A percentile compares a stretch with the other conserved stretches of the same genome.
phyloP scores from a whole-genome alignment of 805 yeast species.

The Isabelozyma heimii region DNA sequence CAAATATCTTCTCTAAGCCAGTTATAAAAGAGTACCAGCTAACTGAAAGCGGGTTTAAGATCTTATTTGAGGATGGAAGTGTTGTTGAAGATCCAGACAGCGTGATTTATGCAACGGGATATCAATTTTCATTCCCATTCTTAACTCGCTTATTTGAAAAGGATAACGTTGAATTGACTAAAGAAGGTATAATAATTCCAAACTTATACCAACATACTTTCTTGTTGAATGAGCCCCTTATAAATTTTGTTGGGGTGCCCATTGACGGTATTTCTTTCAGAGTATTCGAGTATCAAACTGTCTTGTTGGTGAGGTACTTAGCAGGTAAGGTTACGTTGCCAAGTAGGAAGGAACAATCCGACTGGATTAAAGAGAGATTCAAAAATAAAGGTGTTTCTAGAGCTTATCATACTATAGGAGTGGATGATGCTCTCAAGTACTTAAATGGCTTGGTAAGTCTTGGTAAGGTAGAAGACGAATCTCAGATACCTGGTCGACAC shows the following conservation, averaged over 20 bases:
- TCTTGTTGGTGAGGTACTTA: conserved; percentile 62
- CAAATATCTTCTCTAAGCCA: conserved; percentile 22
- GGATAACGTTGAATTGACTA: conserved; percentile 37
- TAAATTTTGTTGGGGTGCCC: conserved; percentile 63
- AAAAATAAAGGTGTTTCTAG: conserved; percentile 38
- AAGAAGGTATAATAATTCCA: conserved; percentile 22
- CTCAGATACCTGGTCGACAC: conserved; percentile 14
- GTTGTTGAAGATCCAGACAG: conserved; percentile 47
- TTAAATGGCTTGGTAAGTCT: conserved; percentile 17
- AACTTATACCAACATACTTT: conserved; percentile 61
- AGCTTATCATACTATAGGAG: conserved; percentile 36
- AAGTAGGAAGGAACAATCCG: conserved; percentile 40
- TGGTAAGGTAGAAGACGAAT: conserved; percentile 16
- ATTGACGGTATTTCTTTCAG: conserved; percentile 62
- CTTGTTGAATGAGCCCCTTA: conserved; percentile 57
- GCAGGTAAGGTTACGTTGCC: conserved; percentile 55
- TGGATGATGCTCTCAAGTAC: conserved; percentile 24
- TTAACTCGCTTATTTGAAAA: conserved; percentile 32
- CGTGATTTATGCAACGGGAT: conserved; percentile 75
- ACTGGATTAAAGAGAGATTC: conserved; percentile 38
- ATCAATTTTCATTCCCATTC: conserved; percentile 63
- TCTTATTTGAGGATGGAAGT: conserved; percentile 50
- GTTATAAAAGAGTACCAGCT: conserved; percentile 16
- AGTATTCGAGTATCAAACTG: conserved; percentile 60
- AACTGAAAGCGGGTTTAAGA: conserved; percentile 26